Base-by-base conservation (phyloP, 2,329 filamentous ascomycete species). In the Lithohypha guttulata region DNA sequence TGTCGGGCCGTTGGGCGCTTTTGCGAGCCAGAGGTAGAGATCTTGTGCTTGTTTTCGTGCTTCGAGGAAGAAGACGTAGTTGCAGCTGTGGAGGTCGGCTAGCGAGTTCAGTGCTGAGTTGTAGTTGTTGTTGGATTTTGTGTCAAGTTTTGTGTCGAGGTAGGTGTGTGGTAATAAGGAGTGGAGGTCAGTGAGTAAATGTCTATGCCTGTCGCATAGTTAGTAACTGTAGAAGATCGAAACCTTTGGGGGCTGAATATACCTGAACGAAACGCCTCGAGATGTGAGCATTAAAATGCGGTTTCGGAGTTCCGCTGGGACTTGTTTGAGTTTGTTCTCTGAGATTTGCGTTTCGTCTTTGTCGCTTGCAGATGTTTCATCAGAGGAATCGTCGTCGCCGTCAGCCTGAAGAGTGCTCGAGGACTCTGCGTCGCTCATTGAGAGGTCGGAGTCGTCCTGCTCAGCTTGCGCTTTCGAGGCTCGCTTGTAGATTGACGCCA, bases 61-160 rank as follows among this genome's bases (percentile, higher is more conserved):
- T 66, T 98, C 89, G 58, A 95, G 93, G 66, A 94, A 98, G 46
- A 95, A 73, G 42, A 91, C 76, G 58, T 93, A 89, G 65, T 93
- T 94, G 73, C 84, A 93, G 58, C 91, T 93, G 69, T 93, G 91
- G 20, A 94, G 71, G 49, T 80, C 76, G 25, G 73, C 73, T 15
- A 71, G 63, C 55, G 87, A 84, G 64, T 91, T 91, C 36, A 93
- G 74, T 69, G 71, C 77, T 73, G 52, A 86, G 72, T 68, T 91
- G 52, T 67, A 67, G 25, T 64, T 63, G 34, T 63, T 59, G 5
- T 59, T 60, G 25, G 84, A 87, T 66, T 96, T 96, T 38, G 85
- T 91, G 61, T 98, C 91, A 50, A 95, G 84, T 64, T 98, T 98
- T 53, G 83, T 85, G 59, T 98, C 91, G 66, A 93, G 94, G 56